These are phyloP conservation scores for Cercospora citrullina DNA, from an alignment of 2,329 filamentous ascomycete genomes.

Conservation along the genomic window DNA sequence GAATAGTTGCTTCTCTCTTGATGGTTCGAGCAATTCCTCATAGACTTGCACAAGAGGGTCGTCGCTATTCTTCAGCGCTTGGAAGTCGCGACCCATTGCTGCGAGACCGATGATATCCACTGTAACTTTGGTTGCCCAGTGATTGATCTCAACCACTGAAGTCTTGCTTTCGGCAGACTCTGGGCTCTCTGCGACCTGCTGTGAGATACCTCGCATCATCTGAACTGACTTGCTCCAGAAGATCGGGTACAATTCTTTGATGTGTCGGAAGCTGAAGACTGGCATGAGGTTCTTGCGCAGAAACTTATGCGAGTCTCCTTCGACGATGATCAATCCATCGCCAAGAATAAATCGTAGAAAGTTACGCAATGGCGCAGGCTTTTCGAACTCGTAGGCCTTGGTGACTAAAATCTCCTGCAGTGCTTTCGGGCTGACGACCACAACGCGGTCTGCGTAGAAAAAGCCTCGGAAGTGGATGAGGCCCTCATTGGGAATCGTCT, in stretches of 20 bases:
- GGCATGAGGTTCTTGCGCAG: constrained; percentile 74
- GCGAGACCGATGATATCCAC: constrained; percentile 51
- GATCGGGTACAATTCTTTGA: constrained; percentile 79
- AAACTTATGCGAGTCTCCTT: constrained; percentile 53
- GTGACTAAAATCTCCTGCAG: constrained; percentile 55
- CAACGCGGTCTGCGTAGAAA: constrained; percentile 42
- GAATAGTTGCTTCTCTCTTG: constrained; percentile 50
- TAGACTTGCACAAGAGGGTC: constrained; percentile 47
- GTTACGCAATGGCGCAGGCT: constrained; percentile 45
- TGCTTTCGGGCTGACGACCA: constrained; percentile 44
- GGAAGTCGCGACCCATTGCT: constrained; percentile 48
- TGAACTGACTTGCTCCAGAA: constrained; percentile 80
- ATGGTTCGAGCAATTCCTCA: constrained; percentile 49
- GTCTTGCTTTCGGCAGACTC: constrained; percentile 19
- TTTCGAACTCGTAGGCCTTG: constrained; percentile 57
- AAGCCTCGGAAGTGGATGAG: constrained; percentile 44
- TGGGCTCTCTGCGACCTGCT: constrained; percentile 47
- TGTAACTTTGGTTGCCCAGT: constrained; percentile 48
- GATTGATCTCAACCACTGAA: constrained; percentile 43
- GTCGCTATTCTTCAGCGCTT: constrained; percentile 43
- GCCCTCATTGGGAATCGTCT: constrained; percentile 44
- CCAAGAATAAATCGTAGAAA: constrained; percentile 53
- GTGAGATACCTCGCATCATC: constrained; percentile 62
- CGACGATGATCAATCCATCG: constrained; percentile 53
- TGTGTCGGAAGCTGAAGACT: constrained; percentile 80